Base-by-base conservation (phyloP, 768 basidiomycete genomes). In the Grammothele lineata region DNA sequence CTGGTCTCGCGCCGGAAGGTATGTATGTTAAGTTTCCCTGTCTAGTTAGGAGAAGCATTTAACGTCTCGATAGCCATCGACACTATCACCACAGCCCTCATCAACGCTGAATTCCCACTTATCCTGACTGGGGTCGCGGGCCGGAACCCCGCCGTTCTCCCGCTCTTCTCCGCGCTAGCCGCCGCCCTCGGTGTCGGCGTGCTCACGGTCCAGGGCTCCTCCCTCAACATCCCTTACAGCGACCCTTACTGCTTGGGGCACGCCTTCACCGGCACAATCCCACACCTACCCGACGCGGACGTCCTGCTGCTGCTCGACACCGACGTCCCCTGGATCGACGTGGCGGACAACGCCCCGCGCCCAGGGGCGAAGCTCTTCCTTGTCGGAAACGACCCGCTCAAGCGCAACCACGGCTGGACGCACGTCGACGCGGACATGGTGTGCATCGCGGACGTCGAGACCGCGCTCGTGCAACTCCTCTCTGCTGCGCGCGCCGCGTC, bases 111-210 rank as follows among this genome's bases (percentile, higher is more conserved):
- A 11, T 68, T 66, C 1, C 85, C 86, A 0, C 70, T 87, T 40
- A 80, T 88, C 47, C 72, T 88, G 39, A 81, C 82, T 3, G 81
- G 81, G 1, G 70, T 78, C 59, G 62, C 81, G 8, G 85, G 83
- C 2, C 74, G 83, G 5, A 79, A 81, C 48, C 64, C 62, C 3
- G 54, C 62, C 10, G 73, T 81, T 1, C 69, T 81, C 1, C 50
- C 62, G 0, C 63, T 70, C 1, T 74, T 88, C 6, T 48, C 62
- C 14, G 57, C 63, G 1, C 67, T 88, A 3, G 79, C 80, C 3
- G 69, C 66, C 17, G 54, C 69, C 1, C 73, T 85, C 37, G 70
- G 72, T 1, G 73, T 86, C 24, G 81, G 81, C 0, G 62, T 86
- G 34, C 72, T 77, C 48, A 59, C 72, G 9, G 62, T 74, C 8